Percentiles rank a stretch among this genome's conserved stretches.
Evolutionary conservation across 2,329 filamentous ascomycete species (phyloP).

Genomic region (Dactylellina leptospora): DNA sequence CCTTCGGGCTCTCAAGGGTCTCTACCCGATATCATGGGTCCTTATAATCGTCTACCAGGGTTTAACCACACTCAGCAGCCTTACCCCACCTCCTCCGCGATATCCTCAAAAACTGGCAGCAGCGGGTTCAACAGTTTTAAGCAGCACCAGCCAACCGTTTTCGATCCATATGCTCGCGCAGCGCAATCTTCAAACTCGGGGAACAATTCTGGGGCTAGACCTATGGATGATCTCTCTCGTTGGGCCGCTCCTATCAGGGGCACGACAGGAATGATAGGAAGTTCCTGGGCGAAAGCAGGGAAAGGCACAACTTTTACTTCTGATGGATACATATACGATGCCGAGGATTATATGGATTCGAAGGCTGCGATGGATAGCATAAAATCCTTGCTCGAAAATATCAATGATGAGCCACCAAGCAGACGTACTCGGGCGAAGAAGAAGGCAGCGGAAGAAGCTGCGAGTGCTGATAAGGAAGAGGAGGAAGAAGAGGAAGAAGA

Average conservation of each 20-base stretch:
- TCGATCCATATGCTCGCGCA: slow-evolving; percentile 39
- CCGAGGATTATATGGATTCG: slow-evolving; percentile 70
- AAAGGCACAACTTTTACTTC: slow-evolving; percentile 49
- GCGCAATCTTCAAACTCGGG: slow-evolving; percentile 13
- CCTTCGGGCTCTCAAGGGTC: slow-evolving; percentile 19
- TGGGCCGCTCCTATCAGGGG: slow-evolving; percentile 44
- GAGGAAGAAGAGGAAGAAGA: slow-evolving; percentile 66
- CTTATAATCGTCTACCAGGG: slow-evolving; percentile 3
- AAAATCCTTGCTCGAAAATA: slow-evolving; percentile 82
- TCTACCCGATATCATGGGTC: slow-evolving; percentile 30
- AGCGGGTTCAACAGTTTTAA: slow-evolving; percentile 32
- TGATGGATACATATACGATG: slow-evolving; percentile 41
- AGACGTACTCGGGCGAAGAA: slow-evolving; percentile 57
- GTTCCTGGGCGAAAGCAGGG: slow-evolving; percentile 50
- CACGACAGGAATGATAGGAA: slow-evolving; percentile 47
- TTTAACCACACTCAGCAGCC: slow-evolving; percentile 1
- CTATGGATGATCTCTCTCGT: slow-evolving; percentile 49
- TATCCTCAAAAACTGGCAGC: slow-evolving; percentile 7
- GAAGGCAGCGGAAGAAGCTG: slow-evolving; percentile 44
- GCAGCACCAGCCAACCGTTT: slow-evolving; percentile 21
- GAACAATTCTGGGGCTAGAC: not conserved
- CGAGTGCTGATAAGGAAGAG: slow-evolving; percentile 60
- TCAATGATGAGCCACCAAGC: slow-evolving; percentile 74
- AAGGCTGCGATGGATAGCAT: slow-evolving; percentile 77
- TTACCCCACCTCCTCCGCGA: slow-evolving; percentile 10